Conservation (phyloP, 2,329 filamentous ascomycete genomes). For the Sphaerulina vaccinii region DNA sequence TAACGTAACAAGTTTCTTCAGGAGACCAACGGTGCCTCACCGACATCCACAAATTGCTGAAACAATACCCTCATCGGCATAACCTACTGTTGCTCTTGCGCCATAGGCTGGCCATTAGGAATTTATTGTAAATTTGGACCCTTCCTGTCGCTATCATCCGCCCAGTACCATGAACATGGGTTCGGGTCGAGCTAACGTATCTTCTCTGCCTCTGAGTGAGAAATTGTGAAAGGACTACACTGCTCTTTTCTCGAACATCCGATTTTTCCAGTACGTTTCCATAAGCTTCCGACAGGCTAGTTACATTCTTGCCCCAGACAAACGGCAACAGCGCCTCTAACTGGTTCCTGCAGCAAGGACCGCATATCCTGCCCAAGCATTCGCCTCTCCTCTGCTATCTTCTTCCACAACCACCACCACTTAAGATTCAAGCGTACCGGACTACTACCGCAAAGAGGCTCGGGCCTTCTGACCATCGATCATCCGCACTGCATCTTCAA, state of each 20-base stretch:
- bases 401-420: conserved; percentile 1
- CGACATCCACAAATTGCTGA: conserved; percentile 2
- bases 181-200: conserved; percentile 5
- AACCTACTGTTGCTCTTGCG: background rate
- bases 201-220: background rate
- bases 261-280: background rate
- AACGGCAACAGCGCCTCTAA: background rate
- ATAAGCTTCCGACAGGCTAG: conserved; percentile 1
- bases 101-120: background rate
- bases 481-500: conserved; percentile 9
- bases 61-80: background rate
- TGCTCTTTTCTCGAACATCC: background rate
- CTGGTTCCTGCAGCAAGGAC: conserved; percentile 10
- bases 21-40: background rate
- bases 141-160: background rate
- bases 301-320: background rate
- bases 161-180: conserved; percentile 6
- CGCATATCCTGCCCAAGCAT: conserved; percentile 4
- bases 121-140: background rate
- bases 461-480: conserved; percentile 6
- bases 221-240: background rate
- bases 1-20: conserved; percentile 5
- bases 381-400: background rate
- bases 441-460: conserved; percentile 2
- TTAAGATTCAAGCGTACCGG: background rate